Conservation (phyloP, 345 rosid species). For the Acer saccharum region DNA sequence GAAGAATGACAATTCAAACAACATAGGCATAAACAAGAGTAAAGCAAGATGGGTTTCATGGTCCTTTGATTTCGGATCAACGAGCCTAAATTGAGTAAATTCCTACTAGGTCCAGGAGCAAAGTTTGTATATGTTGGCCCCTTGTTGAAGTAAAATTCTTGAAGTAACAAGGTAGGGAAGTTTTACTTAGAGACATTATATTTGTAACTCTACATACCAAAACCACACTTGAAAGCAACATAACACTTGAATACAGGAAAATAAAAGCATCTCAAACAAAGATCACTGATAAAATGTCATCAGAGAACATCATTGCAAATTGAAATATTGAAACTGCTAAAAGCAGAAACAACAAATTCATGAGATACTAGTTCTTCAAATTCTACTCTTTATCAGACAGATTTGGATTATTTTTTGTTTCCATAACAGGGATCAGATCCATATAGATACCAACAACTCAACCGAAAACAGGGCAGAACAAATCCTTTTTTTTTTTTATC, state of each 20-base stretch:
- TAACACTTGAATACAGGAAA: not conserved
- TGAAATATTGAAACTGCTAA: not conserved
- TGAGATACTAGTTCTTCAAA: conserved; percentile 10
- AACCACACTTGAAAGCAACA: not conserved
- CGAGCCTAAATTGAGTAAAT: not conserved
- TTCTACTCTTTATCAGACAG: conserved; percentile 26
- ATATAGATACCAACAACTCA: conserved; percentile 12
- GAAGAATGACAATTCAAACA: not conserved
- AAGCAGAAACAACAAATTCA: conserved; percentile 9
- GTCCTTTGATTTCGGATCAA: not conserved
- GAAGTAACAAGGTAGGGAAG: not conserved
- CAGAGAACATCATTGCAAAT: conserved; percentile 11
- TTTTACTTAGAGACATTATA: not conserved
- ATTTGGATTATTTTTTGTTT: conserved; percentile 36
- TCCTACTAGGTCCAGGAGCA: not conserved
- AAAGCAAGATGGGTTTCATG: not conserved
- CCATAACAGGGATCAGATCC: conserved; percentile 28
- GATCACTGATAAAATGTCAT: not conserved
- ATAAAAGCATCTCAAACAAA: not conserved
- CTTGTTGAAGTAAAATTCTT: not conserved
- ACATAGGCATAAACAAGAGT: not conserved
- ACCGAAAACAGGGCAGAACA: conserved; percentile 16
- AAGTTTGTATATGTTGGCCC: not conserved
- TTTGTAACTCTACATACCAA: not conserved
- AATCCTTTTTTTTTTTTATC: not conserved